Evolutionary conservation across 305 asterid genomes (phyloP), one percentile per base, ranked within the genome.

Genomic region (Ilex paraguariensis): DNA sequence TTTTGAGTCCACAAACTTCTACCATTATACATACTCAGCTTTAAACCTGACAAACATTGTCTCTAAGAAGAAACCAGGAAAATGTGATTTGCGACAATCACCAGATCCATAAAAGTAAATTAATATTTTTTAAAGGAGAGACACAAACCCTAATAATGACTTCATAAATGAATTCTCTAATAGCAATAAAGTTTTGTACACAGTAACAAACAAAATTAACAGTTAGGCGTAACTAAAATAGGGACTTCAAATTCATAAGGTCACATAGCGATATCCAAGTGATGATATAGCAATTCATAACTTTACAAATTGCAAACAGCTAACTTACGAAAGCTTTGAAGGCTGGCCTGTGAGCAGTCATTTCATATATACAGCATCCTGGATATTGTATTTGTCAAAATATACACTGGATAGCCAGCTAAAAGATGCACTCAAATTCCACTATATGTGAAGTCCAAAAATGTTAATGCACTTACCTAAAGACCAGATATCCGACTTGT

Each of bases 401-500:
- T 36, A 46, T 50, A n/a, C 36, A 30, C 52, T 45, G 17, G 33
- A 66, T 8, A 4, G 64, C 60, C 64, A 68, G 57, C 62, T 70
- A 68, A 66, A 56, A 28, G 28, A 59, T 11, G 39, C 21, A 60
- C 57, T 56, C 46, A 61, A 61, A 69, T 56, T 30, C 6, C 6
- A 36, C 42, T 36, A 36, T 4, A 36, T 36, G 42, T 36, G 42
- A 36, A 36, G 42, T 36, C 3, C 42, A 36, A 36, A 36, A 58
- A 66, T 62, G 42, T 51, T 65, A 58, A 60, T 63, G 63, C 31
- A 60, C 65, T 78, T 76, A 90, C 99, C 99, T 75, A 94, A 74
- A 63, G 99, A 94, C 99, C 99, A 94, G 66, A 94, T 94, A 73
- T 94, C 98, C 9, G 99, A 94, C 73, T 94, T 94, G 59, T 88